Evolutionary conservation across 495 filamentous ascomycete species (phyloP).

Genomic region (Tuber calosporum): DNA sequence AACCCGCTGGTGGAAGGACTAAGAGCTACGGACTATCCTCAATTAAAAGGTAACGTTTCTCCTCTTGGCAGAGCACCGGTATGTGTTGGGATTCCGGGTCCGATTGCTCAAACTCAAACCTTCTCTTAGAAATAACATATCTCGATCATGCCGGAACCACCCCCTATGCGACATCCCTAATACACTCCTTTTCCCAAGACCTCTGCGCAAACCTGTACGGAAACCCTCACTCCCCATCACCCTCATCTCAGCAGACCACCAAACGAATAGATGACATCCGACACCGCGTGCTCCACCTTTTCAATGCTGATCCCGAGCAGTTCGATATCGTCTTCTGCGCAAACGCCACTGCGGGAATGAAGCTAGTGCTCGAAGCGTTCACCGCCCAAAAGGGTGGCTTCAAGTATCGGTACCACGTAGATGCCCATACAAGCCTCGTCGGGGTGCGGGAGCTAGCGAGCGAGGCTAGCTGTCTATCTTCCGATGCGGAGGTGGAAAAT

Average conservation of each 20-base stretch:
- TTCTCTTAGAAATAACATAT: conserved; percentile 60
- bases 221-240: conserved; percentile 83
- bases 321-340: conserved; percentile 89
- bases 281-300: conserved; percentile 66
- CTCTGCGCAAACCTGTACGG: conserved; percentile 75
- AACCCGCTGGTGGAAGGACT: conserved; percentile 60
- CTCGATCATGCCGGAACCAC: conserved; percentile 93
- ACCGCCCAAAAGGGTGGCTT: conserved; percentile 60
- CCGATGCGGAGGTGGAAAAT: conserved; percentile 57
- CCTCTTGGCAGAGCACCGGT: too few species aligned
- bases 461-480: too few species aligned
- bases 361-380: conserved; percentile 71
- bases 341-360: conserved; percentile 86
- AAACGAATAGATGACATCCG: too few species aligned
- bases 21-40: conserved; percentile 69
- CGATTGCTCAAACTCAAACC: conserved; percentile 26
- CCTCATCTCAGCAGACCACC: conserved; percentile 68
- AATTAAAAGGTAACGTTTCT: conserved; percentile 60
- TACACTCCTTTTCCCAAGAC: conserved; percentile 67
- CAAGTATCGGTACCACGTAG: conserved; percentile 76
- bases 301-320: conserved; percentile 71
- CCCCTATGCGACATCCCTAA: conserved; percentile 68
- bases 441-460: conserved; percentile 68
- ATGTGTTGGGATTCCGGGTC: conserved; percentile 4
- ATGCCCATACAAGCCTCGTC: conserved; percentile 81